Percentiles rank a stretch among this genome's conserved stretches.
Evolutionary conservation across 306 rosid genomes (phyloP).

Genomic region (Trifolium dubium): DNA sequence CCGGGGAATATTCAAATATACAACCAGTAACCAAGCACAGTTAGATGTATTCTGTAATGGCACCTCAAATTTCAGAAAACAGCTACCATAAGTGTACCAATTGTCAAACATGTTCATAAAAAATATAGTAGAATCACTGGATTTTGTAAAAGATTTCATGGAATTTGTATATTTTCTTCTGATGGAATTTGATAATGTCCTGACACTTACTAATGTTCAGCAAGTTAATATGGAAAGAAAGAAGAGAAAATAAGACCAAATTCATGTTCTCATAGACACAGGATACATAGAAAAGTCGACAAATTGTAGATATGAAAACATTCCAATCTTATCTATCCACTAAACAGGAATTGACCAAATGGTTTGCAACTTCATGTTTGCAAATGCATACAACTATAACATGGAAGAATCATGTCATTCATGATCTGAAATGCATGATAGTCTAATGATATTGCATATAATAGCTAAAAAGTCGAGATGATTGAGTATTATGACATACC

Average conservation of each 20-base stretch:
- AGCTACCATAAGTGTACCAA: background rate
- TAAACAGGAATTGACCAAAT: background rate
- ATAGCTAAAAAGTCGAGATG: conserved; percentile 1
- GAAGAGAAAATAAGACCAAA: background rate
- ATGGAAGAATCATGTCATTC: background rate
- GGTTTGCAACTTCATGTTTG: background rate
- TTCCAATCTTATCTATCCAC: conserved; percentile 1
- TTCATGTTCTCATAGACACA: background rate
- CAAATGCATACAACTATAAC: conserved; percentile 17
- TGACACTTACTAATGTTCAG: background rate
- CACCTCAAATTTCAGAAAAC: background rate
- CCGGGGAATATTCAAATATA: background rate
- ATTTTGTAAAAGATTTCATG: background rate
- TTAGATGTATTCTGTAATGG: conserved; percentile 6
- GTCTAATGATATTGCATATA: background rate
- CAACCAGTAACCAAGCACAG: background rate
- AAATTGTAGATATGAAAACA: background rate
- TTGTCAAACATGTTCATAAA: background rate
- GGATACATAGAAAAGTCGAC: background rate
- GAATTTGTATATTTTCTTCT: background rate
- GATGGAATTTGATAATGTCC: background rate
- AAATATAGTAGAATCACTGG: background rate
- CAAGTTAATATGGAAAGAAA: conserved; percentile 22
- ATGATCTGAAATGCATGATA: conserved; percentile 4
- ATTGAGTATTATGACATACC: conserved; percentile 46